A percentile compares a stretch with the other conserved stretches of the same genome.
These are phyloP conservation scores for Ehretia macrophylla DNA, from an alignment of 257 asterid species.

Conservation along the genomic window DNA sequence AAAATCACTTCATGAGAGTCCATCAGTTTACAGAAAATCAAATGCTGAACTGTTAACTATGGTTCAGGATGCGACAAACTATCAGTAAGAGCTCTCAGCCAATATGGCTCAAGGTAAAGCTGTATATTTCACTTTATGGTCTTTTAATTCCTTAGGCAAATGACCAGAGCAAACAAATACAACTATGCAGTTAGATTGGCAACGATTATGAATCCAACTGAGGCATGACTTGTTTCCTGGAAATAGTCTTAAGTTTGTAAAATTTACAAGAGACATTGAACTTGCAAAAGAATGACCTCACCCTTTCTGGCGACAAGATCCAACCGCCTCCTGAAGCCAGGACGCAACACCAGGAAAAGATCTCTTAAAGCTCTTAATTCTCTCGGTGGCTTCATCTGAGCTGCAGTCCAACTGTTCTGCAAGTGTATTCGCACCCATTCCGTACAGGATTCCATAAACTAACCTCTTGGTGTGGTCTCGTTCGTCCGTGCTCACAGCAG, in stretches of 20 bases:
- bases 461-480: slow-evolving; percentile 85
- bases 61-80: no score
- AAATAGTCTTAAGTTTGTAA: not conserved
- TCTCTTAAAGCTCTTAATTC: slow-evolving; percentile 69
- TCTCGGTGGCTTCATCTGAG: slow-evolving; percentile 70
- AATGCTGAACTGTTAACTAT: no score
- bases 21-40: no score
- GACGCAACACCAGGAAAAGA: slow-evolving; percentile 85
- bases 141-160: no score
- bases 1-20: no score
- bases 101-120: no score
- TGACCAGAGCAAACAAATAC: no score
- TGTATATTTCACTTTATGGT: no score
- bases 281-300: slow-evolving; percentile 31
- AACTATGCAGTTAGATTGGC: no score
- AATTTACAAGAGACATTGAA: not conserved
- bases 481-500: slow-evolving; percentile 64
- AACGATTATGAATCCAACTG: no score
- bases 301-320: slow-evolving; percentile 80
- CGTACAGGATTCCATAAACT: slow-evolving; percentile 87
- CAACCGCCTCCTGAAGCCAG: slow-evolving; percentile 92
- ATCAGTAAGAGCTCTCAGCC: no score
- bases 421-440: slow-evolving; percentile 80
- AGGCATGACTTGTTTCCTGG: no score
- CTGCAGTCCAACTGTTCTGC: slow-evolving; percentile 85